phyloP scores from a whole-genome alignment of 2,329 filamentous ascomycete species.

The Fusarium sp. region DNA sequence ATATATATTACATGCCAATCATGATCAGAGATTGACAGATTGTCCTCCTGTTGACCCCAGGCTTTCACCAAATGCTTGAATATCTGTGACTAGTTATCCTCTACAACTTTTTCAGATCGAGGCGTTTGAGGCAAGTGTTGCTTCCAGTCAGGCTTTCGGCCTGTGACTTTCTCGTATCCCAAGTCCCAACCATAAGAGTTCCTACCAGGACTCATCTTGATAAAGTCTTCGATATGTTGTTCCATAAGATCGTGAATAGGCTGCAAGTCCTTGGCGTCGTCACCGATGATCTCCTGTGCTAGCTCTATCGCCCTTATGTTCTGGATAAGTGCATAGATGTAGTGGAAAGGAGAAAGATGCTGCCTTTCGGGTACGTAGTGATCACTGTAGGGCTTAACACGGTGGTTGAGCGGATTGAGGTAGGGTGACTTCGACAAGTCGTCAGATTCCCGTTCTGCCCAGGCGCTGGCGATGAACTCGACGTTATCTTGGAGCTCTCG shows the following conservation, averaged over 20 bases:
- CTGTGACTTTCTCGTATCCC: slow-evolving; percentile 47
- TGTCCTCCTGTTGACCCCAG: neutral
- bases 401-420: slow-evolving; percentile 46
- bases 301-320: slow-evolving; percentile 59
- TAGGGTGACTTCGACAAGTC: slow-evolving; percentile 40
- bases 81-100: neutral
- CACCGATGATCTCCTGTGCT: slow-evolving; percentile 57
- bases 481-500: slow-evolving; percentile 49
- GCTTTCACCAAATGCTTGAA: neutral
- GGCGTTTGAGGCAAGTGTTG: neutral
- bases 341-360: slow-evolving; percentile 44
- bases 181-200: slow-evolving; percentile 38
- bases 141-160: slow-evolving; percentile 48
- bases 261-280: slow-evolving; percentile 50
- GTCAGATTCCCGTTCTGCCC: slow-evolving; percentile 38
- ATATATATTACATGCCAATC: slow-evolving; percentile 40
- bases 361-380: neutral
- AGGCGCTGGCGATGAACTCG: slow-evolving; percentile 45
- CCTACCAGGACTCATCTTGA: slow-evolving; percentile 26
- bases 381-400: slow-evolving; percentile 9
- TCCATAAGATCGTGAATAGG: slow-evolving; percentile 55
- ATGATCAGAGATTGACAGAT: neutral
- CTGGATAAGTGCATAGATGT: slow-evolving; percentile 48
- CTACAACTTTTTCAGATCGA: neutral
- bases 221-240: slow-evolving; percentile 53